Evolutionary conservation across 805 yeast species (phyloP), one percentile per base, ranked within the genome.

Genomic region (Saturnispora ahearnii): DNA sequence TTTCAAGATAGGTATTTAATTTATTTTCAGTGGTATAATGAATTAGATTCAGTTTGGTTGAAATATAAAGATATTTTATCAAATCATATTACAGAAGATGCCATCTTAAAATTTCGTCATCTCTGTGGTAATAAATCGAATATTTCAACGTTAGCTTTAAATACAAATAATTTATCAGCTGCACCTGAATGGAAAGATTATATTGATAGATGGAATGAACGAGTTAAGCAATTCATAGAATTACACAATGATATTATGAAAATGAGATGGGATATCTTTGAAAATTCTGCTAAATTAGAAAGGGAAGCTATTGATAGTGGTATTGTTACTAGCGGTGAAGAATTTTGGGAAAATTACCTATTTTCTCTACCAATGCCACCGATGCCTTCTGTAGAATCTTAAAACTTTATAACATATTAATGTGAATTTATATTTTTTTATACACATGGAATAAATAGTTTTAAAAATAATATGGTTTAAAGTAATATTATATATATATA

Each of bases 261-360:
- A 11, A 45, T 45, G 43, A 37, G 48, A 15, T 45, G 48, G 48
- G 48, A 45, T 29, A 38, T 45, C 15, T 45, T 45, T 30, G 29
- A 45, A 7, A 29, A 37, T 21, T 18, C 30, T 13, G 24, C 41
- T 4, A 18, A 15, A 7, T 12, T 45, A 13, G 48, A 45, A 31
- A 31, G 15, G n/a, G 37, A 45, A 15, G 48, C 43, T 9, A 29
- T 45, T n/a, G 30, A 37, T n/a, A 37, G 9, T 9, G 43, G 43
- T n/a, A 12, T 45, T 18, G 42, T 38, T 37, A 29, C 30, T 3
- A 29, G 13, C 22, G 48, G 43, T 12, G 48, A 45, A 31, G 30
- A 45, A 21, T 37, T 45, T 45, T 45, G 48, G 48, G 43, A 45
- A 22, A 30, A 22, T 18, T 46, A 40, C n/a, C n/a, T 45, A 13